Percentiles rank a stretch among this genome's conserved stretches.
Conservation (phyloP, 305 asterid genomes). For the Fraxinus albicans region DNA sequence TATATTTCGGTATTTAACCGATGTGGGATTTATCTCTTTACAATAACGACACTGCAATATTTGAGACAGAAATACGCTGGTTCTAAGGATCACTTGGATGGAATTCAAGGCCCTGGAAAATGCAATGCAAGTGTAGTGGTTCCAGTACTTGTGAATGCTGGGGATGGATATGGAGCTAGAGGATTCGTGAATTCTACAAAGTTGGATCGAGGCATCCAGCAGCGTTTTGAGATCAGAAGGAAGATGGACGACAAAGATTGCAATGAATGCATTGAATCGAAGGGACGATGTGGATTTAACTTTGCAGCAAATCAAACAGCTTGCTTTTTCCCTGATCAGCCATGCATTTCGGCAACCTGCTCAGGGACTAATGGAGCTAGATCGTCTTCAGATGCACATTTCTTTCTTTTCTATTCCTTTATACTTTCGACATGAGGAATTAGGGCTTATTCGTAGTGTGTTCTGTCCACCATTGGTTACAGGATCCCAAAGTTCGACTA, state of each 20-base stretch:
- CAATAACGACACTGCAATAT: conserved; percentile 13
- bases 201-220: conserved; percentile 36
- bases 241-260: conserved; percentile 41
- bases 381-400: conserved; percentile 32
- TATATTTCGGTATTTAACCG: no score
- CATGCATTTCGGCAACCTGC: conserved; percentile 39
- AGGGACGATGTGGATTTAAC: conserved; percentile 57
- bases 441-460: not conserved
- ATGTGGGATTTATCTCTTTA: no score
- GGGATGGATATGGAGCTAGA: conserved; percentile 14
- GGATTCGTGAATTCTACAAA: conserved; percentile 25
- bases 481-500: not conserved
- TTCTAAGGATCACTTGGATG: conserved; percentile 33
- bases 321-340: conserved; percentile 53
- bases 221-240: conserved; percentile 62
- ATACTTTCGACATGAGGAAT: not conserved
- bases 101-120: conserved; percentile 39
- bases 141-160: conserved; percentile 32
- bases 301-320: conserved; percentile 25
- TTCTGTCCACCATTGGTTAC: not conserved
- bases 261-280: conserved; percentile 38
- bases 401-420: not conserved
- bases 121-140: conserved; percentile 52
- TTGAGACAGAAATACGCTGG: conserved; percentile 24
- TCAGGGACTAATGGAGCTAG: conserved; percentile 3